These are phyloP conservation scores for Arbutus unedo DNA, from an alignment of 148 eudicot genomes.

Conservation along the genomic window DNA sequence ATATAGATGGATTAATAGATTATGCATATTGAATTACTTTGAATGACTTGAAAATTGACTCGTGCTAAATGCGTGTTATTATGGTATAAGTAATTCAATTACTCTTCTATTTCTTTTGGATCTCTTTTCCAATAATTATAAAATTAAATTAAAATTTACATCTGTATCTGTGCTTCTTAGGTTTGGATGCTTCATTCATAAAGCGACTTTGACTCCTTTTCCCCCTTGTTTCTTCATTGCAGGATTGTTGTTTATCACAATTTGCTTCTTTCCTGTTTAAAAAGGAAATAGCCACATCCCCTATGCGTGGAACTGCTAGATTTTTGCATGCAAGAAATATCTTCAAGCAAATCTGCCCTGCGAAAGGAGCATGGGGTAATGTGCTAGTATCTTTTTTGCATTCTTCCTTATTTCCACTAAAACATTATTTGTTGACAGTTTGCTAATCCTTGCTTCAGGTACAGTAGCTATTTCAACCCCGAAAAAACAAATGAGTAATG, in stretches of 20 bases:
- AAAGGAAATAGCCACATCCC: neutral
- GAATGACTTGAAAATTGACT: too few relatives aligned
- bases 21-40: too few relatives aligned
- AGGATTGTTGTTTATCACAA: neutral
- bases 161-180: too few relatives aligned
- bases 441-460: slow-evolving; percentile 11
- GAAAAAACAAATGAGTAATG: slow-evolving; percentile 36
- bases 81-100: too few relatives aligned
- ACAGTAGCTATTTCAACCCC: slow-evolving; percentile 40
- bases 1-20: too few relatives aligned
- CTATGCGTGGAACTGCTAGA: slow-evolving; percentile 33
- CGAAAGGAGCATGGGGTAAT: slow-evolving; percentile 44
- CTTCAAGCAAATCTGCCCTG: slow-evolving; percentile 25
- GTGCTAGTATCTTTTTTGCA: neutral
- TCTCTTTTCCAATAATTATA: too few relatives aligned
- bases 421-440: neutral
- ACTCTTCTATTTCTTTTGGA: too few relatives aligned
- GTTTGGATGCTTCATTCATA: neutral
- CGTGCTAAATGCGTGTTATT: too few relatives aligned
- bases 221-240: neutral
- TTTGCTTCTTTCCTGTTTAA: neutral
- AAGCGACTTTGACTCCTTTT: neutral
- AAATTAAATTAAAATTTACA: too few relatives aligned
- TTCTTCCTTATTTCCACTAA: neutral
- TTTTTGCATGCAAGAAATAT: slow-evolving; percentile 17